These are phyloP conservation scores for Gautieria morchelliformis DNA, from an alignment of 768 basidiomycete species.

Conservation along the genomic window DNA sequence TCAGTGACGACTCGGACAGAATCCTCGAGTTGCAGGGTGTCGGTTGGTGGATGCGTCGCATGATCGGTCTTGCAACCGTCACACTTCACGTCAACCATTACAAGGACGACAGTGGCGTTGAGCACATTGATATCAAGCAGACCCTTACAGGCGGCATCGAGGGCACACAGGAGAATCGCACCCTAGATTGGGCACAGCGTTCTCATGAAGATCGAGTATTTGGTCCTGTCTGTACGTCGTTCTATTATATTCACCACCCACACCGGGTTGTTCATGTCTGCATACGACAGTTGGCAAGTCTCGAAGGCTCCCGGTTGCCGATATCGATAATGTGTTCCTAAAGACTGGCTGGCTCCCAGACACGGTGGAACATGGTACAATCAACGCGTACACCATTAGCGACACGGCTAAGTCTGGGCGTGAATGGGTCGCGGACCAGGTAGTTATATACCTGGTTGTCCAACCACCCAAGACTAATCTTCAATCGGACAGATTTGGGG, in stretches of 20 bases:
- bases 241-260: background rate
- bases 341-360: slow-evolving; percentile 35
- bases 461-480: background rate
- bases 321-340: slow-evolving; percentile 27
- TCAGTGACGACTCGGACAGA: slow-evolving; percentile 56
- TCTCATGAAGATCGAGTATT: slow-evolving; percentile 3
- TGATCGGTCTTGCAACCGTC: slow-evolving; percentile 44
- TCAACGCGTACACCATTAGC: slow-evolving; percentile 5
- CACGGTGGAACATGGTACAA: slow-evolving; percentile 14
- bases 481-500: slow-evolving; percentile 5
- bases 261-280: background rate
- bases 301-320: slow-evolving; percentile 20
- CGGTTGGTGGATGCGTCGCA: slow-evolving; percentile 57
- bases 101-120: slow-evolving; percentile 12
- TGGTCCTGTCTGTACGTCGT: background rate
- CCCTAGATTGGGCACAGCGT: slow-evolving; percentile 7
- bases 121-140: slow-evolving; percentile 13
- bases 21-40: slow-evolving; percentile 67
- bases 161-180: slow-evolving; percentile 12
- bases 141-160: slow-evolving; percentile 12
- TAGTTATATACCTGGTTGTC: background rate
- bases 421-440: slow-evolving; percentile 7
- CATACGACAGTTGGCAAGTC: slow-evolving; percentile 13
- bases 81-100: slow-evolving; percentile 57
- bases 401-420: slow-evolving; percentile 4